Evolutionary conservation across 2,329 filamentous ascomycete genomes (phyloP).

Genomic region (Pezicula radicicola): DNA sequence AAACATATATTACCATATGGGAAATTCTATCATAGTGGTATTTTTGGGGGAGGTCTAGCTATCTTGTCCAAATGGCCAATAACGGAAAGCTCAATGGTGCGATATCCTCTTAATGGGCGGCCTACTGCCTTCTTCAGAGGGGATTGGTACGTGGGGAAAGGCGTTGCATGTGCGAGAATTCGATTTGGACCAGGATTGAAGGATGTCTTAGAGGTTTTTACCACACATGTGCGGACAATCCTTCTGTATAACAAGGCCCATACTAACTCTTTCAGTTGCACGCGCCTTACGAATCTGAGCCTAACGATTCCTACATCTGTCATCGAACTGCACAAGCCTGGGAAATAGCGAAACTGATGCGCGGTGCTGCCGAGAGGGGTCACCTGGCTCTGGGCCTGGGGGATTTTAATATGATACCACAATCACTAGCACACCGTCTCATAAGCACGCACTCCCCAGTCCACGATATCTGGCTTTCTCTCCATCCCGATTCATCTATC

Average conservation of each 20-base stretch:
- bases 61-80: constrained; percentile 93
- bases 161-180: constrained; percentile 80
- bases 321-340: constrained; percentile 92
- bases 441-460: constrained; percentile 77
- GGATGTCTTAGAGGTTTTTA: constrained; percentile 84
- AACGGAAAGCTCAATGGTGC: constrained; percentile 80
- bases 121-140: constrained; percentile 92
- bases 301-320: constrained; percentile 81
- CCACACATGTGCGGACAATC: constrained; percentile 67
- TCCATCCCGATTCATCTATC: constrained; percentile 81
- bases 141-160: constrained; percentile 96
- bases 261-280: constrained; percentile 59
- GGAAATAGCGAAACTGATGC: constrained; percentile 89
- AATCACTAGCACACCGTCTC: constrained; percentile 78
- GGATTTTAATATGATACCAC: constrained; percentile 95
- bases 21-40: constrained; percentile 89
- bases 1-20: constrained; percentile 76
- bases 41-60: constrained; percentile 84
- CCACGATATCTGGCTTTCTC: constrained; percentile 77
- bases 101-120: constrained; percentile 87
- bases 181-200: constrained; percentile 61
- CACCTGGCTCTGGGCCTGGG: constrained; percentile 84
- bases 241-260: not conserved
- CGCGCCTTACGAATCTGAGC: constrained; percentile 79
- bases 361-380: constrained; percentile 74